phyloP scores from a whole-genome alignment of 371 early-diverging fungal species.

The Apophysomyces elegans region DNA sequence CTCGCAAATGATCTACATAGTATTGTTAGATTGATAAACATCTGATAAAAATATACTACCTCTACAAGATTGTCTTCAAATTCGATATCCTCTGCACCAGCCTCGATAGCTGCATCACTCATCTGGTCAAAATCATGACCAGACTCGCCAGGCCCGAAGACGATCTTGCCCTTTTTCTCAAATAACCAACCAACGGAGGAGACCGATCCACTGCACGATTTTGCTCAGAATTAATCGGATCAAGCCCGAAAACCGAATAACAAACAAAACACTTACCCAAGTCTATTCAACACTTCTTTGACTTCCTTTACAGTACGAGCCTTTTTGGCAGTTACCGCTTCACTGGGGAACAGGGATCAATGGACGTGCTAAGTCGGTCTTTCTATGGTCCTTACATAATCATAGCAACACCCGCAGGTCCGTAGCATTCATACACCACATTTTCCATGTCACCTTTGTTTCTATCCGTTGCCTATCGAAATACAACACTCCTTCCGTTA shows the following conservation, averaged over 20 bases:
- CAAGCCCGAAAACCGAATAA: neutral
- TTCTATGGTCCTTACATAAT: slow-evolving; percentile 55
- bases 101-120: slow-evolving; percentile 63
- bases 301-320: slow-evolving; percentile 73
- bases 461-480: slow-evolving; percentile 30
- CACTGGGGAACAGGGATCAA: slow-evolving; percentile 27
- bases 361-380: neutral
- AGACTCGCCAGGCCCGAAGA: slow-evolving; percentile 45
- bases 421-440: slow-evolving; percentile 70
- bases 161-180: slow-evolving; percentile 61
- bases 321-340: slow-evolving; percentile 66
- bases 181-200: slow-evolving; percentile 65
- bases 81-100: slow-evolving; percentile 66
- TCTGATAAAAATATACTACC: slow-evolving; percentile 19
- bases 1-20: slow-evolving; percentile 52
- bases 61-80: slow-evolving; percentile 45
- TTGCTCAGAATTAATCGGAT: neutral
- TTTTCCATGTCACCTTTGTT: slow-evolving; percentile 50
- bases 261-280: slow-evolving; percentile 39
- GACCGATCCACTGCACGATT: slow-evolving; percentile 52
- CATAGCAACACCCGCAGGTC: slow-evolving; percentile 65
- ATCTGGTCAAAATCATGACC: slow-evolving; percentile 55
- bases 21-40: neutral
- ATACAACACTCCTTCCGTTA: neutral
- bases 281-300: slow-evolving; percentile 60